phyloP scores from a whole-genome alignment of 2,329 filamentous ascomycete species.

The Stachybotrys echinatus region DNA sequence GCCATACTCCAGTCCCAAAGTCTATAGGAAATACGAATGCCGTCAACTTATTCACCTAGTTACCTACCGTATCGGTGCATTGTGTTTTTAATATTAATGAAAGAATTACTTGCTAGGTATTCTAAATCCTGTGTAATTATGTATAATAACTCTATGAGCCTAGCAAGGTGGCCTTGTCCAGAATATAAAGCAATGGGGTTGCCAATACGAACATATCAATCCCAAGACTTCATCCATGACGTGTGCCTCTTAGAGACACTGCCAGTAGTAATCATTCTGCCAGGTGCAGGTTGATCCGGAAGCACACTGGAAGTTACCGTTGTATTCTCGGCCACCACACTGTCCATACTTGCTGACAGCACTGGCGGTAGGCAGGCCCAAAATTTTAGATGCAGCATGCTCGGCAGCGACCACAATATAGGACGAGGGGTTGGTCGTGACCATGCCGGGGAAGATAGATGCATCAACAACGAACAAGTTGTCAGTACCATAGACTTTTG shows the following conservation, averaged over 20 bases:
- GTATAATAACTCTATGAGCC: too few relatives aligned
- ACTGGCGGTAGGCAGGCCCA: neutral
- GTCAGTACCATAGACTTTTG: constrained; percentile 61
- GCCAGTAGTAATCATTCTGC: constrained; percentile 2
- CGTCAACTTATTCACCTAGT: too few relatives aligned
- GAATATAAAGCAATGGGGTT: too few relatives aligned
- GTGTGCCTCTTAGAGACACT: constrained; percentile 1
- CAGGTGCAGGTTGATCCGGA: neutral
- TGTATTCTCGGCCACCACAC: neutral
- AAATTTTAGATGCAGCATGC: constrained; percentile 36
- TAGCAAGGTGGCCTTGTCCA: too few relatives aligned
- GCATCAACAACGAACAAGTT: constrained; percentile 66
- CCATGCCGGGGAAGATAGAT: constrained; percentile 63
- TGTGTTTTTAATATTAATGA: too few relatives aligned
- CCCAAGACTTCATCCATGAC: too few relatives aligned
- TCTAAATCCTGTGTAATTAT: too few relatives aligned
- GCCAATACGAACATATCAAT: too few relatives aligned
- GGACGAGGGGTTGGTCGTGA: constrained; percentile 62
- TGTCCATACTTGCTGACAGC: neutral
- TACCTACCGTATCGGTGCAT: too few relatives aligned
- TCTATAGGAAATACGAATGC: too few relatives aligned
- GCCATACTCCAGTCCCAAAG: too few relatives aligned
- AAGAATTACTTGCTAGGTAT: too few relatives aligned
- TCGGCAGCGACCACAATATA: constrained; percentile 63
- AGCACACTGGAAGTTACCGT: neutral